Conservation (phyloP, 2,329 filamentous ascomycete species). For the Ophiocordyceps unilateralis region DNA sequence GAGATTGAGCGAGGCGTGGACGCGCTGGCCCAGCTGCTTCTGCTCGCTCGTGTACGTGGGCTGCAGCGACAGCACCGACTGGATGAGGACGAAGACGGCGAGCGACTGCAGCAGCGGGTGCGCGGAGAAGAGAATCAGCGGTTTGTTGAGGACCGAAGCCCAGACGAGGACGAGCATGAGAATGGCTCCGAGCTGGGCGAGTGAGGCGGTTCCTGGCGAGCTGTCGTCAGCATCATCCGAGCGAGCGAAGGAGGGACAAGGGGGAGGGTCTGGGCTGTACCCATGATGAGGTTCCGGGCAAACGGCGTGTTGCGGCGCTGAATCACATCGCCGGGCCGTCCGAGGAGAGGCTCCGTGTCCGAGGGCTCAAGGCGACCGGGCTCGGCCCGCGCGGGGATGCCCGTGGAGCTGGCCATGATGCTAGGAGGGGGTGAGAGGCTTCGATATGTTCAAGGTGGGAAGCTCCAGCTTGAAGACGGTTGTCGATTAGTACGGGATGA, state of each 20-base stretch:
- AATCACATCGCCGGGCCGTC: slow-evolving; percentile 50
- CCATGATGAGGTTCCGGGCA: slow-evolving; percentile 54
- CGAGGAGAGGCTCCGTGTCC: slow-evolving; percentile 27
- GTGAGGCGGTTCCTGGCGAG: slow-evolving; percentile 52
- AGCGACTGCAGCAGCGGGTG: slow-evolving; percentile 60
- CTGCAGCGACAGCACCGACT: slow-evolving; percentile 73
- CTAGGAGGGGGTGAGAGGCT: no score
- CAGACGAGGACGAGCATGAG: slow-evolving; percentile 64
- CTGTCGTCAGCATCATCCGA: not conserved
- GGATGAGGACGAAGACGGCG: slow-evolving; percentile 56
- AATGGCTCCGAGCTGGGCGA: slow-evolving; percentile 65
- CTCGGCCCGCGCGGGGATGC: slow-evolving; percentile 2
- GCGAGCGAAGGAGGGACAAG: not conserved
- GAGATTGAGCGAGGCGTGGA: slow-evolving; percentile 56
- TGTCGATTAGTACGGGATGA: no score
- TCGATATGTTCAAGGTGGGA: not conserved
- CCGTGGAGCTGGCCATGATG: slow-evolving; percentile 51
- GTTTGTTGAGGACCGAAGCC: slow-evolving; percentile 53
- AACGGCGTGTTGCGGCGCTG: slow-evolving; percentile 49
- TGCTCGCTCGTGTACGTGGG: slow-evolving; percentile 64
- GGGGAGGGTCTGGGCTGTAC: no score
- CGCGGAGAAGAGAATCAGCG: slow-evolving; percentile 66
- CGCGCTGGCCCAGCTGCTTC: slow-evolving; percentile 42
- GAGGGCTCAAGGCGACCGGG: slow-evolving; percentile 8
- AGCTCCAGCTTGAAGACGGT: not conserved